phyloP scores from a whole-genome alignment of 176 grass and related monocot genomes.

The Olyra latifolia region DNA sequence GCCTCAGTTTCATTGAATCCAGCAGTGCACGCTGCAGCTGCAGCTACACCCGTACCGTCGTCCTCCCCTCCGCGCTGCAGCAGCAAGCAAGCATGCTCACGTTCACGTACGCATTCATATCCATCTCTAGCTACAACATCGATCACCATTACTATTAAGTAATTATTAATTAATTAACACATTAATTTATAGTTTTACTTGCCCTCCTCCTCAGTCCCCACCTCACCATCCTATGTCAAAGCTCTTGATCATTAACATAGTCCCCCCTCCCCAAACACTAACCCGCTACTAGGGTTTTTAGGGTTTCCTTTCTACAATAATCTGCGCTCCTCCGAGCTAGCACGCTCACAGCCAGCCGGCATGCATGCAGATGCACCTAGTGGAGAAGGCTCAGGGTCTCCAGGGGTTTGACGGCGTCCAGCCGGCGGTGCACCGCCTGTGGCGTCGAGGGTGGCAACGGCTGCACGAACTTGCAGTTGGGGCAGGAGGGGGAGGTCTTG shows the following conservation, averaged over 20 bases:
- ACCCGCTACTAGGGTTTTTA: constrained; percentile 35
- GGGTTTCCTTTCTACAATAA: constrained; percentile 50
- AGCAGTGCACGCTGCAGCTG: background rate
- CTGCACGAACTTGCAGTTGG: constrained; percentile 91
- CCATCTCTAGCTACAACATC: constrained; percentile 15
- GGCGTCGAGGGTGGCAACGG: constrained; percentile 12
- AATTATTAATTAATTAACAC: constrained; percentile 23
- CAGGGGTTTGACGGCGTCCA: constrained; percentile 48
- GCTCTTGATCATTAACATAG: constrained; percentile 31
- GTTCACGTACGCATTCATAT: constrained; percentile 7
- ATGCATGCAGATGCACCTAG: constrained; percentile 27
- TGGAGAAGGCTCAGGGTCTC: constrained; percentile 93
- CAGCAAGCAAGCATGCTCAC: constrained; percentile 6
- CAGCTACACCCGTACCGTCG: background rate
- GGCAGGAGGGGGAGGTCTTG: constrained; percentile 80
- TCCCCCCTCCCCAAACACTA: background rate
- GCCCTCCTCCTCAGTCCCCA: background rate
- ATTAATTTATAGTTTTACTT: constrained; percentile 38
- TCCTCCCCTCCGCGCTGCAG: constrained; percentile 16
- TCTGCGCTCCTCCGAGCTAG: background rate
- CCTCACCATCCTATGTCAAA: constrained; percentile 25
- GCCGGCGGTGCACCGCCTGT: constrained; percentile 27
- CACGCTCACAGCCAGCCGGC: too few species aligned
- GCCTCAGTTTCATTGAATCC: constrained; percentile 54
- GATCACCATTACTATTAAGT: constrained; percentile 34